phyloP scores from a whole-genome alignment of 495 filamentous ascomycete species.

The Penicilliopsis zonata region DNA sequence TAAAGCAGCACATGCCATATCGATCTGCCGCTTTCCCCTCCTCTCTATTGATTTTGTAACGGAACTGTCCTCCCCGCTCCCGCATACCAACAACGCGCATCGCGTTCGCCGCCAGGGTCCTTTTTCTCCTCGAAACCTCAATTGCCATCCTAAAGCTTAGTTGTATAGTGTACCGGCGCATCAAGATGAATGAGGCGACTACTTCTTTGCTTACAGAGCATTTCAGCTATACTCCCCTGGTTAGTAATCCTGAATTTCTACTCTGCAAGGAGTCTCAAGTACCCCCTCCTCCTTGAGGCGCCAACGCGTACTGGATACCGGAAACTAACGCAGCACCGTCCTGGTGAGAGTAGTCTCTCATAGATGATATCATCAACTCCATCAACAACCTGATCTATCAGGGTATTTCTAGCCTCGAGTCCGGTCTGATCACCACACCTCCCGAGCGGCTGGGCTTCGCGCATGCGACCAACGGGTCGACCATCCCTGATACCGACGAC shows the following conservation, averaged over 20 bases:
- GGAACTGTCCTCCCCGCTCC: too few relatives aligned
- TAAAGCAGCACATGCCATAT: too few relatives aligned
- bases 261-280: conserved; percentile 2
- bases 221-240: conserved; percentile 85
- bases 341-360: conserved; percentile 56
- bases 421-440: conserved; percentile 57
- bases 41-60: too few relatives aligned
- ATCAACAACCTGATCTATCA: conserved; percentile 83
- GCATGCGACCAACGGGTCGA: conserved; percentile 26
- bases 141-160: too few relatives aligned
- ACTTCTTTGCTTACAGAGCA: conserved; percentile 88
- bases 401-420: conserved; percentile 73
- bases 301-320: too few relatives aligned
- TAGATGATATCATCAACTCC: conserved; percentile 96
- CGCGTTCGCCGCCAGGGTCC: conserved; percentile 1
- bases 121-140: too few relatives aligned
- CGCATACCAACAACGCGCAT: background rate
- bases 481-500: conserved; percentile 39
- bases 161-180: too few relatives aligned
- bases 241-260: conserved; percentile 29
- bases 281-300: conserved; percentile 6
- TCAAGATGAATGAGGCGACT: conserved; percentile 33
- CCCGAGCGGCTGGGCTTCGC: conserved; percentile 68
- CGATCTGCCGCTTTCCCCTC: too few relatives aligned
- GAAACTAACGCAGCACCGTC: too few relatives aligned